Conservation (phyloP, 352 stramenopile genomes). For the Phytophthora macrochlamydospora region DNA sequence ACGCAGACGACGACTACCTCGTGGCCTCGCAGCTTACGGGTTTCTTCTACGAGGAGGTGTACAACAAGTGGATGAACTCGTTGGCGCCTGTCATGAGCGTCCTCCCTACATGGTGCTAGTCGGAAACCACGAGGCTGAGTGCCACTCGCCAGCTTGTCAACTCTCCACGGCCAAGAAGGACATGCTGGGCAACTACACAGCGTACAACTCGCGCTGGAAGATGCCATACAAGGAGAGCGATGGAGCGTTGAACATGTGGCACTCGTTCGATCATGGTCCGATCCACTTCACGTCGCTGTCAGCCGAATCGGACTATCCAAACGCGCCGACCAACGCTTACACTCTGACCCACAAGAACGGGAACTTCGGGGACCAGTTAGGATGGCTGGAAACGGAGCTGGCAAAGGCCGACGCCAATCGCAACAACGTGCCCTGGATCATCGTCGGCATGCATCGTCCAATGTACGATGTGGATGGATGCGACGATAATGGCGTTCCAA, state of each 20-base stretch:
- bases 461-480: constrained; percentile 41
- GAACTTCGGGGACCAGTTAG: constrained; percentile 42
- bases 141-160: constrained; percentile 36
- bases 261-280: constrained; percentile 41
- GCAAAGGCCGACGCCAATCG: constrained; percentile 42
- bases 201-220: constrained; percentile 42
- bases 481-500: constrained; percentile 21
- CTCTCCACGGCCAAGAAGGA: constrained; percentile 24
- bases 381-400: constrained; percentile 51
- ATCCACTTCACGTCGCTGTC: constrained; percentile 75
- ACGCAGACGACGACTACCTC: constrained; percentile 37
- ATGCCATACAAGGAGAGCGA: constrained; percentile 42
- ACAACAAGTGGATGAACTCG: constrained; percentile 73
- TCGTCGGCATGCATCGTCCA: constrained; percentile 52
- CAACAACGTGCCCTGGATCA: constrained; percentile 47
- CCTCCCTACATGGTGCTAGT: constrained; percentile 74
- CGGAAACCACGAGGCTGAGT: constrained; percentile 77
- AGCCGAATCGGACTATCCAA: constrained; percentile 61
- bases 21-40: constrained; percentile 11
- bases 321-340: constrained; percentile 40
- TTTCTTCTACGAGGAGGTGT: constrained; percentile 49
- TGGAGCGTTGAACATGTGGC: constrained; percentile 44
- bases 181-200: constrained; percentile 56
- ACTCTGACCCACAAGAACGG: constrained; percentile 35
- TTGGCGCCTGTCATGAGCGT: constrained; percentile 36